These are phyloP conservation scores for Pterulicium gracile DNA, from an alignment of 1,284 basidiomycete species.

Conservation along the genomic window DNA sequence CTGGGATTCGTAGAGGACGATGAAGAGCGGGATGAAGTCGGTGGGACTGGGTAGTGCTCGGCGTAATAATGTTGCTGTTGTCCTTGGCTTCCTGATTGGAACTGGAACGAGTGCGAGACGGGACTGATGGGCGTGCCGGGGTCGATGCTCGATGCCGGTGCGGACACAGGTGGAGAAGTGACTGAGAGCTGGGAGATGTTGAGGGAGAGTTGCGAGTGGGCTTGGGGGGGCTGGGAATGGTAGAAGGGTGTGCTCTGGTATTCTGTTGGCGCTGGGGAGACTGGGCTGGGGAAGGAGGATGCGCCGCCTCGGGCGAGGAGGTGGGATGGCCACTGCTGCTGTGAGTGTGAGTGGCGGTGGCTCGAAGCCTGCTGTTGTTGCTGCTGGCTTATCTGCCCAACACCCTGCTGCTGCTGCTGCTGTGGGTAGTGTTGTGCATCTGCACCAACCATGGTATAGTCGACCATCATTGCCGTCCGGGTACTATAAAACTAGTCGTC, in stretches of 20 bases:
- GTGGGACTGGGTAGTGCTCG: no score
- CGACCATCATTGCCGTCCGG: slow-evolving; percentile 11
- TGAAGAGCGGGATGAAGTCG: no score
- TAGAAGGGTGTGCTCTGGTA: slow-evolving; percentile 9
- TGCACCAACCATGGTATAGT: slow-evolving; percentile 20
- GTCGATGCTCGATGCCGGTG: slow-evolving; percentile 30
- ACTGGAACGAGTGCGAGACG: slow-evolving; percentile 23
- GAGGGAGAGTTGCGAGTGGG: slow-evolving; percentile 33
- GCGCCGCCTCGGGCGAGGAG: slow-evolving; percentile 13
- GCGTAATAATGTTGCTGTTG: slow-evolving; percentile 14
- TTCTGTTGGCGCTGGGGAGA: slow-evolving; percentile 15
- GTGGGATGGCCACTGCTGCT: slow-evolving; percentile 20
- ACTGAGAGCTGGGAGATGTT: slow-evolving; percentile 56
- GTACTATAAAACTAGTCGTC: no score
- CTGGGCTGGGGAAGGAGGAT: slow-evolving; percentile 18
- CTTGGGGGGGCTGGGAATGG: slow-evolving; percentile 8
- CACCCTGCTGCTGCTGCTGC: slow-evolving; percentile 20
- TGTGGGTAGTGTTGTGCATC: slow-evolving; percentile 22
- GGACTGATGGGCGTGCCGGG: slow-evolving; percentile 52
- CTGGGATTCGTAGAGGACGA: no score
- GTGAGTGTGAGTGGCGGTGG: slow-evolving; percentile 10
- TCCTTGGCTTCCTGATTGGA: slow-evolving; percentile 19
- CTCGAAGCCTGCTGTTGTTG: slow-evolving; percentile 9
- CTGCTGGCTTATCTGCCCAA: slow-evolving; percentile 12
- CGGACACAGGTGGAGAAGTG: slow-evolving; percentile 41